These are phyloP conservation scores for Trametopsis cervina DNA, from an alignment of 768 basidiomycete genomes.

Conservation along the genomic window DNA sequence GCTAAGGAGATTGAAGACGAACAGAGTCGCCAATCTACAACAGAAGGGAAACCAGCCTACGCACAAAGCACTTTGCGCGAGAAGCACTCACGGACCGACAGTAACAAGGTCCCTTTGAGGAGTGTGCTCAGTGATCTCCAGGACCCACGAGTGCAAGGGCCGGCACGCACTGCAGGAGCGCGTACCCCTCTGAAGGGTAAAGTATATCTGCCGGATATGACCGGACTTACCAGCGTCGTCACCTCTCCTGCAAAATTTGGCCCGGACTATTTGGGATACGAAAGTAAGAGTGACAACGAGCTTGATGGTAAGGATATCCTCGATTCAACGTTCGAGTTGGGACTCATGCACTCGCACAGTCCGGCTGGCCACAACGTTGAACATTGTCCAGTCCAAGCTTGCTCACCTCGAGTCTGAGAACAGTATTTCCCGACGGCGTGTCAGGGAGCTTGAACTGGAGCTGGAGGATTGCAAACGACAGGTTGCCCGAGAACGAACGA, in stretches of 20 bases:
- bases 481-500: slow-evolving; percentile 60
- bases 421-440: slow-evolving; percentile 68
- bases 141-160: background rate
- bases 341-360: slow-evolving; percentile 28
- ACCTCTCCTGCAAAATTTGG: slow-evolving; percentile 61
- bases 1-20: slow-evolving; percentile 40
- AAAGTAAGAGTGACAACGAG: slow-evolving; percentile 42
- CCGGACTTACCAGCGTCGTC: slow-evolving; percentile 74
- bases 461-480: slow-evolving; percentile 81
- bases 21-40: background rate
- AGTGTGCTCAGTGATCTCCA: slow-evolving; percentile 3
- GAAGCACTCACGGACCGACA: background rate
- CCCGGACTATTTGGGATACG: slow-evolving; percentile 44
- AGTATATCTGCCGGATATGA: slow-evolving; percentile 73
- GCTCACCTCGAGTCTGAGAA: slow-evolving; percentile 77
- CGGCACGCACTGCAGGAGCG: background rate
- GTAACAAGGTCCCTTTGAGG: background rate
- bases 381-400: slow-evolving; percentile 58
- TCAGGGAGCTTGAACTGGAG: slow-evolving; percentile 84
- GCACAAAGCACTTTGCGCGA: slow-evolving; percentile 16
- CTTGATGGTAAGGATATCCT: slow-evolving; percentile 45
- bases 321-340: background rate
- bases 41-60: background rate
- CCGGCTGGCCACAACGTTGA: slow-evolving; percentile 55
- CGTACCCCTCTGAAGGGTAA: slow-evolving; percentile 19